These are phyloP conservation scores for Cladophialophora immunda DNA, from an alignment of 2,329 filamentous ascomycete genomes.

Conservation along the genomic window DNA sequence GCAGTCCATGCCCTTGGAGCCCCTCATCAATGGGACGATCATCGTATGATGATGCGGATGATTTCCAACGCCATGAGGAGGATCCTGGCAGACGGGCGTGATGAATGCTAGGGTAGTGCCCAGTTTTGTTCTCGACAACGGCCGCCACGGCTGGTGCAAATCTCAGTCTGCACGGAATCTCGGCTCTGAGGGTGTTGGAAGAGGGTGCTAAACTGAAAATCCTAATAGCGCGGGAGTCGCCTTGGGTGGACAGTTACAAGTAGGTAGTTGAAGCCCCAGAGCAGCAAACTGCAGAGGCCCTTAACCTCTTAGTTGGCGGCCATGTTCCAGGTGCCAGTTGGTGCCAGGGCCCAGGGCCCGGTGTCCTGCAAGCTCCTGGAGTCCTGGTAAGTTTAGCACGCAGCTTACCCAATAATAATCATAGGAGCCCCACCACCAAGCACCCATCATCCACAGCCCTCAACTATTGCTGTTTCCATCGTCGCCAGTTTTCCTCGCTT, in stretches of 20 bases:
- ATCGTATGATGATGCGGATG: slow-evolving; percentile 1
- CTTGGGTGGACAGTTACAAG: no score
- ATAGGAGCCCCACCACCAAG: neutral
- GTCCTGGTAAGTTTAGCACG: slow-evolving; percentile 4
- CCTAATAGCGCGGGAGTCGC: neutral
- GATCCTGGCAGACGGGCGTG: neutral
- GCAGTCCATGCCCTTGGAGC: neutral
- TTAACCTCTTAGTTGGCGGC: neutral
- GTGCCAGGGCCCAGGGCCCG: neutral
- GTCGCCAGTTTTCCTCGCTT: neutral
- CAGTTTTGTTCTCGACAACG: slow-evolving; percentile 18
- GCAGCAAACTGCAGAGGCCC: neutral
- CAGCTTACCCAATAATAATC: slow-evolving; percentile 7
- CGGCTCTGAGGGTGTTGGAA: neutral
- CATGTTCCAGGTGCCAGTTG: slow-evolving; percentile 3
- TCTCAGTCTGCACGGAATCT: neutral
- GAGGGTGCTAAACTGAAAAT: neutral
- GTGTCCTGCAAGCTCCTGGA: neutral
- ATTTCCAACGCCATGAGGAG: neutral
- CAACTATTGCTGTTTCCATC: neutral
- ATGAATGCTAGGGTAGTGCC: slow-evolving; percentile 1
- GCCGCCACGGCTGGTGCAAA: neutral
- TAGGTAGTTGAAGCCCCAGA: neutral
- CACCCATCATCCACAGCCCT: neutral
- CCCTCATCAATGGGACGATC: neutral